Evolutionary conservation across 345 rosid genomes (phyloP), one percentile per base, ranked within the genome.

Genomic region (Eucalyptus curtisii): DNA sequence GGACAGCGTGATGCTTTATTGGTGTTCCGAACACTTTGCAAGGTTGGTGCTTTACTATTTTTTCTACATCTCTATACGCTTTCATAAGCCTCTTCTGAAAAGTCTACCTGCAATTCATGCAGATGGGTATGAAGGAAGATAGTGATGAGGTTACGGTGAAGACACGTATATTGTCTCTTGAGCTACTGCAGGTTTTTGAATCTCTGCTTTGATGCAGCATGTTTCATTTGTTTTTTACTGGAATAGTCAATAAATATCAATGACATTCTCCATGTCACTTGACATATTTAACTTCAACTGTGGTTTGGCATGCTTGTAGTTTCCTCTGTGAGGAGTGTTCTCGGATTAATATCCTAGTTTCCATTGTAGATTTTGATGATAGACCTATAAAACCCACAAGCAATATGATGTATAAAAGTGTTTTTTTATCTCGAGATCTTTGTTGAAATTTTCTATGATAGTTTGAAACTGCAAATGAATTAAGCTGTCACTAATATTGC

Each of bases 81-180:
- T 92, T 91, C 87, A 90, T 88, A 86, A 66, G 89, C 61, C 86
- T 91, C 50, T 49, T 52, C 86, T 89, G 84, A 86, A 89, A 57
- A 86, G 48, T 87, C 85, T 87, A 33, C 89, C 45, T 68, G 89
- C 79, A 88, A 87, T 85, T 7, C 86, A 48, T 90, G 91, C 95
- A 98, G 99, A 98, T 97, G 99, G 97, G 99, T 89, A 98, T 97
- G 99, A 98, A 97, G 93, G 99, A 98, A 94, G 99, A 96, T 90
- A 94, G 86, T 90, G 99, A 97, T 94, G 99, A 97, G 91, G 96
- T 98, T 90, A 97, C 99, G 37, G 94, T 91, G 88, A 98, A 95
- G 95, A 97, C 98, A 68, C 95, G 98, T 86, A 95, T 98, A 89
- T 90, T 98, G 92, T 98, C 99, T 90, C 97, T 98, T 88, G 99